These are phyloP conservation scores for Hyphodiscus sp. DNA, from an alignment of 2,329 filamentous ascomycete species.

Conservation along the genomic window DNA sequence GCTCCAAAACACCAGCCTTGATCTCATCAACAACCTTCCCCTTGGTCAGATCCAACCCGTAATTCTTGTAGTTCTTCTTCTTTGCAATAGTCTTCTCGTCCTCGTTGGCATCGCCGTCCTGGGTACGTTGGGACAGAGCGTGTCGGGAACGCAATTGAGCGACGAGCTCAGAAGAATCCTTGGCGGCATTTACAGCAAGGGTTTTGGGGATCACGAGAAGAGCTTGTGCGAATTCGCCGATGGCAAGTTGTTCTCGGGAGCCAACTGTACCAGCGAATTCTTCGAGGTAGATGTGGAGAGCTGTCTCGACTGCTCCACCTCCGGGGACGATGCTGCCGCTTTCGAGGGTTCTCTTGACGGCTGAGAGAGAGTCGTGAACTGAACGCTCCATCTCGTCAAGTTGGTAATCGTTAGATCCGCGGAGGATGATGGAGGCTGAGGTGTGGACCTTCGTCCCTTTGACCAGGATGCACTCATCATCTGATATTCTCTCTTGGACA, in stretches of 20 bases:
- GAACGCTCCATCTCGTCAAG: conserved; percentile 99
- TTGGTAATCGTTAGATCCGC: conserved; percentile 91
- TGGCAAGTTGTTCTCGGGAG: conserved; percentile 93
- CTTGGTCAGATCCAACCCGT: conserved; percentile 82
- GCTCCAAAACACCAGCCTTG: conserved; percentile 92
- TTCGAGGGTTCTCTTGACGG: conserved; percentile 94
- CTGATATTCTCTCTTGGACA: conserved; percentile 95
- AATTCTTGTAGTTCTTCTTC: conserved; percentile 98
- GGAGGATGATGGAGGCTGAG: conserved; percentile 91
- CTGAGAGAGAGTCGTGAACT: conserved; percentile 91
- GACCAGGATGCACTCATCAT: conserved; percentile 95
- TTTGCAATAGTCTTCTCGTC: conserved; percentile 85
- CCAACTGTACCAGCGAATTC: conserved; percentile 97
- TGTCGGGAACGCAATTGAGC: conserved; percentile 93
- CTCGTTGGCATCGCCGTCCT: conserved; percentile 76
- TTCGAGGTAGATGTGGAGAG: conserved; percentile 96
- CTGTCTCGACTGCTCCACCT: conserved; percentile 96
- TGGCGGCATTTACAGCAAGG: conserved; percentile 91
- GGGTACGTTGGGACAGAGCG: conserved; percentile 85
- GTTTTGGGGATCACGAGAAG: conserved; percentile 95
- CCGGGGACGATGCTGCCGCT: conserved; percentile 95
- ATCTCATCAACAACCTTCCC: conserved; percentile 90
- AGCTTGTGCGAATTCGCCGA: conserved; percentile 93
- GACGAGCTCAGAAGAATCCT: conserved; percentile 90
- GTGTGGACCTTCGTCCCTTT: conserved; percentile 94